A percentile compares a stretch with the other conserved stretches of the same genome.
Evolutionary conservation across 768 basidiomycete genomes (phyloP).

Genomic region (Neoboletus brunneissimus): DNA sequence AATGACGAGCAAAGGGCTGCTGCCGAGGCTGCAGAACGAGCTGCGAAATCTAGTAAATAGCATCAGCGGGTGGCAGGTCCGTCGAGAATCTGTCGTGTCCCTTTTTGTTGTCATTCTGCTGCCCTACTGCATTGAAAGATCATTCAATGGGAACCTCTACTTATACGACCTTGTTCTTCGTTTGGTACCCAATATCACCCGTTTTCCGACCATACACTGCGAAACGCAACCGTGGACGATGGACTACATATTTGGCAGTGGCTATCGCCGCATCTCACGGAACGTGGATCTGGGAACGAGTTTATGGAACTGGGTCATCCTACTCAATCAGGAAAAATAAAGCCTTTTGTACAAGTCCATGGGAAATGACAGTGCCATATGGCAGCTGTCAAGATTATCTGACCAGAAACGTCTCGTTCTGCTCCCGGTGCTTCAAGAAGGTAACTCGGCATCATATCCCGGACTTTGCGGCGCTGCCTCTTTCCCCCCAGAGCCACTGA

Average conservation of each 20-base stretch:
- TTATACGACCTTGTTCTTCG: conserved; percentile 11
- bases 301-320: background rate
- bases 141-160: conserved; percentile 3
- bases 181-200: conserved; percentile 16
- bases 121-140: conserved; percentile 9
- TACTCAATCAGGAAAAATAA: conserved; percentile 17
- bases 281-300: conserved; percentile 18
- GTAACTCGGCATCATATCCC: conserved; percentile 15
- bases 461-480: conserved; percentile 28
- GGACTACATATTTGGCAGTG: conserved; percentile 15
- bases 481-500: background rate
- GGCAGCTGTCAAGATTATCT: conserved; percentile 12
- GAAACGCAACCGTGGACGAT: background rate
- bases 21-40: conserved; percentile 21
- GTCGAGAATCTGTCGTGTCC: no score
- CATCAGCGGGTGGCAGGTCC: conserved; percentile 20
- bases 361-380: conserved; percentile 9
- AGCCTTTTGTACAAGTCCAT: background rate
- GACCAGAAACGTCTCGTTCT: conserved; percentile 10
- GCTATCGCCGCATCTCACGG: conserved; percentile 25
- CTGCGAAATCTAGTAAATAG: conserved; percentile 35
- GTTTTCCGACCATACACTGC: background rate
- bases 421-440: conserved; percentile 9
- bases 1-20: conserved; percentile 50
- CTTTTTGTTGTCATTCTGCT: background rate